These are phyloP conservation scores for Trametes cubensis DNA, from an alignment of 768 basidiomycete genomes.

Conservation along the genomic window DNA sequence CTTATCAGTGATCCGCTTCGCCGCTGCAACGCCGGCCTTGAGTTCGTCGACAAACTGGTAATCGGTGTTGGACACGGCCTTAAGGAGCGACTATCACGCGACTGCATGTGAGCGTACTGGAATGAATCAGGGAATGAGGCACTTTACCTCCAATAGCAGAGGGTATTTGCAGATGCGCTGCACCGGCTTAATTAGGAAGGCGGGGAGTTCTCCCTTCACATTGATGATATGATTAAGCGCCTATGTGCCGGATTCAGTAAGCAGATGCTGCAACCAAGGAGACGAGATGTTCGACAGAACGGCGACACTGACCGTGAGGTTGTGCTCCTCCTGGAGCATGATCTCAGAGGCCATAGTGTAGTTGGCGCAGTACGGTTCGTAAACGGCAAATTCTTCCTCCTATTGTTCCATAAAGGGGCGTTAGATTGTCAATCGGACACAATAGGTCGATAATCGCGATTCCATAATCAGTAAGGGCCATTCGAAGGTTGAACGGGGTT, in stretches of 20 bases:
- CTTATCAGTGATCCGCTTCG: constrained; percentile 91
- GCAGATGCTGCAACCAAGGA: constrained; percentile 17
- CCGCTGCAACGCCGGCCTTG: constrained; percentile 78
- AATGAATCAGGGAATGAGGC: constrained; percentile 12
- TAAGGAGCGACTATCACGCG: constrained; percentile 64
- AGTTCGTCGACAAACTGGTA: constrained; percentile 82
- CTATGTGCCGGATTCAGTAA: constrained; percentile 42
- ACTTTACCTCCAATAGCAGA: constrained; percentile 82
- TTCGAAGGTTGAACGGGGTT: constrained; percentile 25
- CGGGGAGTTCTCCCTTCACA: constrained; percentile 88
- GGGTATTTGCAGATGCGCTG: constrained; percentile 99
- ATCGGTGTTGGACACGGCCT: constrained; percentile 61
- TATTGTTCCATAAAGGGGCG: constrained; percentile 51
- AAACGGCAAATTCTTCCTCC: constrained; percentile 95
- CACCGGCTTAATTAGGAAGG: constrained; percentile 97
- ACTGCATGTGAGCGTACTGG: constrained; percentile 8
- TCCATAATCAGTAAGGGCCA: constrained; percentile 41
- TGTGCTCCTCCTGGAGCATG: constrained; percentile 71
- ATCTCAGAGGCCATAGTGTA: constrained; percentile 37
- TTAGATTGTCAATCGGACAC: constrained; percentile 36
- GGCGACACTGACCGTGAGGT: constrained; percentile 63
- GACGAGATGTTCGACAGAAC: constrained; percentile 21
- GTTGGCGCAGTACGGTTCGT: constrained; percentile 94
- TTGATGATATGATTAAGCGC: constrained; percentile 84
- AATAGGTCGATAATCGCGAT: constrained; percentile 42